These are phyloP conservation scores for Penicillium verrucosum DNA, from an alignment of 2,329 filamentous ascomycete species.

Conservation along the genomic window DNA sequence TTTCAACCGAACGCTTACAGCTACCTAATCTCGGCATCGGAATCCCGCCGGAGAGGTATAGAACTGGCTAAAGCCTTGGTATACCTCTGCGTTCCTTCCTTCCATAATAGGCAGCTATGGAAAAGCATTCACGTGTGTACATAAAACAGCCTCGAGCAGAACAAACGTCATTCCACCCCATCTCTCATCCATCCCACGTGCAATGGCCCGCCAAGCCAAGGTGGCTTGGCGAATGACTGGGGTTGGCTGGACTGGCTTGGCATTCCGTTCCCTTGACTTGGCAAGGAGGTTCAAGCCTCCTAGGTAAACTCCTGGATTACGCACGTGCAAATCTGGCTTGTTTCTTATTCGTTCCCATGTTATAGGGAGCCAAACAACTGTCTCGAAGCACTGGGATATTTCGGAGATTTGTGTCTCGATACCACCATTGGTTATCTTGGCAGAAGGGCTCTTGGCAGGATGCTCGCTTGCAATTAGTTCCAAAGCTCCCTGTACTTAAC, in stretches of 20 bases:
- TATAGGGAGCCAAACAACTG: not conserved
- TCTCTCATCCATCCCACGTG: slow-evolving; percentile 2
- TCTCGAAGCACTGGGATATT: too few species aligned
- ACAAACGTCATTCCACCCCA: not conserved
- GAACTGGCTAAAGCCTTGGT: not conserved
- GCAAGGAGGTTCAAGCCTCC: slow-evolving; percentile 10
- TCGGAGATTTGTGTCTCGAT: not conserved
- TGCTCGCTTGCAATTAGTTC: not conserved
- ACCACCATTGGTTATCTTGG: not conserved
- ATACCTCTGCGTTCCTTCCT: not conserved
- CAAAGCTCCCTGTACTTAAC: slow-evolving; percentile 1
- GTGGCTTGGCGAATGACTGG: not conserved
- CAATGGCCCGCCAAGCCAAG: not conserved
- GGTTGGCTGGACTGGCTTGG: slow-evolving; percentile 3
- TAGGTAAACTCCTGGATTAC: not conserved
- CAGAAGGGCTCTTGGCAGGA: not conserved
- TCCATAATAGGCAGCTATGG: not conserved
- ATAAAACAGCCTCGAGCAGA: not conserved
- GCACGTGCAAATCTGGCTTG: slow-evolving; percentile 6
- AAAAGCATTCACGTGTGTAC: too few species aligned
- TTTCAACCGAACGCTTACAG: not conserved
- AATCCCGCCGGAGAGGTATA: not conserved
- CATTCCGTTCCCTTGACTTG: slow-evolving; percentile 6
- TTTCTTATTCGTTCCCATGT: not conserved
- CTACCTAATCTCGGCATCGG: not conserved